Base-by-base conservation (phyloP, 495 filamentous ascomycete genomes). In the Apiosordaria backusii region DNA sequence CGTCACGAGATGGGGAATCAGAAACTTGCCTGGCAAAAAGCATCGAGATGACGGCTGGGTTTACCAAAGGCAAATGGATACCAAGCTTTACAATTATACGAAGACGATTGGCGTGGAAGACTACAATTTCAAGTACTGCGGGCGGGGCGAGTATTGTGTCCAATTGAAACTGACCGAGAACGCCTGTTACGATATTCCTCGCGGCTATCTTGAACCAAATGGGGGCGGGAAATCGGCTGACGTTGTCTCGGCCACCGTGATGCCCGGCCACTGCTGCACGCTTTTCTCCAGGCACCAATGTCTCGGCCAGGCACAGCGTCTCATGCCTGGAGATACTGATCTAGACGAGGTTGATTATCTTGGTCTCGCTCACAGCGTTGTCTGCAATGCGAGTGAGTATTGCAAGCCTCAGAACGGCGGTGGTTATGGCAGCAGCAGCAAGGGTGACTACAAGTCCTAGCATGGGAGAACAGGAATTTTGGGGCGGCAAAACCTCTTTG, bases 41-140 rank as follows among this genome's bases (percentile, higher is more conserved):
- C n/a, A 7, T 6, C 9, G 18, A 6, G 52, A 55, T n/a, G 52
- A 55, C 21, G 52, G 7, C 4, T 55, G 52, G 52, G 52, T 55
- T 3, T 55, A 10, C n/a, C n/a, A 19, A n/a, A 55, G 52, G n/a
- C 52, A 55, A 13, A 23, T 23, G 52, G n/a, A 21, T 6, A 5
- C 9, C 16, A 21, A 19, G 6, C n/a, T 21, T 6, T 1, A 21
- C 13, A 55, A 23, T 3, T 55, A 19, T 18, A 55, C 52, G 7
- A 55, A 55, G 52, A 21, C 10, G 9, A 55, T 55, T 55, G 52
- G 52, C 22, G 52, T 55, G 2, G 21, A 7, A 15, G 22, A 55
- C 52, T 55, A 23, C n/a, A 55, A 55, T 18, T 55, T 55, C 52
- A 55, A 55, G 52, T 55, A 55, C 52, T 55, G 52, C 52, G 52